phyloP scores from a whole-genome alignment of 257 asterid species.

The Craterostigma plantagineum region DNA sequence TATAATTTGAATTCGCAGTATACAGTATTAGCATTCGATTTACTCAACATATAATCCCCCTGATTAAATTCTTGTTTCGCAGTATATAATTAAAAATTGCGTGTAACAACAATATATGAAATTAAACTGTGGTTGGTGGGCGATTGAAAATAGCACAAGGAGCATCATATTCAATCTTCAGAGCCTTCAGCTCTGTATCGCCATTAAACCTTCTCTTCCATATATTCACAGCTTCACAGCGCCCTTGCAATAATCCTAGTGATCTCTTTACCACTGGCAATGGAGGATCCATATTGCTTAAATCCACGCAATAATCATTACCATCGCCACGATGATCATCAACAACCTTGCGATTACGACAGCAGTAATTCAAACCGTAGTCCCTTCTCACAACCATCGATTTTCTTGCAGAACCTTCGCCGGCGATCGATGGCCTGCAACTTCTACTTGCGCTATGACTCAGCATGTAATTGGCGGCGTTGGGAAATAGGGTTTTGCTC shows the following conservation, averaged over 20 bases:
- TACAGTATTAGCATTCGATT: no score
- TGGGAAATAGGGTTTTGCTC: no score
- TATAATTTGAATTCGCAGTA: no score
- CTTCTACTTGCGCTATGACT: no score
- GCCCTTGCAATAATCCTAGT: neutral
- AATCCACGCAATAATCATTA: neutral
- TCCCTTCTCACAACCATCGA: no score
- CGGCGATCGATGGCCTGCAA: no score
- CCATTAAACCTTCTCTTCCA: slow-evolving; percentile 3
- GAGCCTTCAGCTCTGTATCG: neutral
- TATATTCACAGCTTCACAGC: neutral
- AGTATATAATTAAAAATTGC: neutral
- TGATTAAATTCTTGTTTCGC: neutral
- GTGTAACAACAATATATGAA: neutral
- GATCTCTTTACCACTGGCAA: slow-evolving; percentile 2
- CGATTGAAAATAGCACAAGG: neutral
- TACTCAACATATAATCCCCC: no score
- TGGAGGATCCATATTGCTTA: neutral
- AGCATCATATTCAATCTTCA: slow-evolving; percentile 13
- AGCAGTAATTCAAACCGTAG: no score
- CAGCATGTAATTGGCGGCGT: no score
- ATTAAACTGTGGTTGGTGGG: neutral
- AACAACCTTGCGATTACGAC: no score
- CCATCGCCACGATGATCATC: neutral
- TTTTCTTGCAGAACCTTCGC: no score